These are phyloP conservation scores for Plicaturopsis crispa DNA, from an alignment of 768 basidiomycete species.

Conservation along the genomic window DNA sequence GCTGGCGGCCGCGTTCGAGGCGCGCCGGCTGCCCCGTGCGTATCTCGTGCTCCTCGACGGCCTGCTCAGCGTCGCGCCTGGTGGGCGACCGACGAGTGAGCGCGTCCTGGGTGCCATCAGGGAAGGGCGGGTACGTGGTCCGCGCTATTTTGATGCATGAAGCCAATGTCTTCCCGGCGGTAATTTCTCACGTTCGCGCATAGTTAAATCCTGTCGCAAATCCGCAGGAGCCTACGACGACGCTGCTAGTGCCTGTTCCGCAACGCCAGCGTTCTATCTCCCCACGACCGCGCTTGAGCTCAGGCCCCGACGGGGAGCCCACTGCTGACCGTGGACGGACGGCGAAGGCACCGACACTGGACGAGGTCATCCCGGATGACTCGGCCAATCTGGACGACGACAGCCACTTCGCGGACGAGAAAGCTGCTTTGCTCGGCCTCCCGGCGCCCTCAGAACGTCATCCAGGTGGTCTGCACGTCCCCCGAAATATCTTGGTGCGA, in stretches of 20 bases:
- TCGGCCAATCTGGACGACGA: background rate
- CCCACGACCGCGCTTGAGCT: too few species aligned
- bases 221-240: background rate
- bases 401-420: background rate
- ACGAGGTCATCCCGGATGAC: background rate
- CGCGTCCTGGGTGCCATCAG: slow-evolving; percentile 61
- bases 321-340: background rate
- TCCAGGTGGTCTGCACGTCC: background rate
- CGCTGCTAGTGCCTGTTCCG: slow-evolving; percentile 3
- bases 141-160: slow-evolving; percentile 2
- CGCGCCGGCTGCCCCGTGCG: slow-evolving; percentile 64
- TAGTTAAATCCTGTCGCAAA: background rate
- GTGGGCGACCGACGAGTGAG: slow-evolving; percentile 63
- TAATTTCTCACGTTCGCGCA: slow-evolving; percentile 16
- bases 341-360: background rate
- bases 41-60: slow-evolving; percentile 68
- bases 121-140: slow-evolving; percentile 60
- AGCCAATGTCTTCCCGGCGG: slow-evolving; percentile 11
- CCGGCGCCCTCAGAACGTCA: background rate
- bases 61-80: slow-evolving; percentile 55
- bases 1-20: slow-evolving; percentile 50
- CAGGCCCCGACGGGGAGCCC: too few species aligned
- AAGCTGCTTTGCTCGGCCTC: background rate
- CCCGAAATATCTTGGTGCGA: background rate
- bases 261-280: slow-evolving; percentile 1